Evolutionary conservation across 2,329 filamentous ascomycete species (phyloP), one percentile per base, ranked within the genome.

Genomic region (Aspergillus tanneri): DNA sequence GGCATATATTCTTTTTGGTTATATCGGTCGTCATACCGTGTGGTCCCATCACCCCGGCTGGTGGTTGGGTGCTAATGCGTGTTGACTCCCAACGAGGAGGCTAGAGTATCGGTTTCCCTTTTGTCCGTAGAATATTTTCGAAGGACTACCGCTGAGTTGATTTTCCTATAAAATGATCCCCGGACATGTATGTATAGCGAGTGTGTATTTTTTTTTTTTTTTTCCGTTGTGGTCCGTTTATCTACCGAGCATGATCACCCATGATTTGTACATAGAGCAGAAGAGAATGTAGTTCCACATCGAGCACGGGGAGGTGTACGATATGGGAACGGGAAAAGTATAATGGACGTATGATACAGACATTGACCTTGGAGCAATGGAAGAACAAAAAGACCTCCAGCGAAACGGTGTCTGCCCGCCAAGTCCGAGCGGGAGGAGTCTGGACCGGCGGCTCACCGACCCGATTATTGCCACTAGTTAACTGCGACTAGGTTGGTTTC

Each of bases 381-480:
- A n/a, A n/a, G n/a, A n/a, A n/a, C n/a, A n/a, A n/a, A n/a, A n/a
- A n/a, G n/a, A n/a, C n/a, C n/a, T n/a, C n/a, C n/a, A n/a, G n/a
- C 24, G 24, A 32, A 14, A 9, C 10, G 37, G 12, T 25, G 22
- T 2, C n/a, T 37, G 18, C 14, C n/a, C 30, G 39, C 23, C 38
- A 24, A 42, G 28, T 18, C 24, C 21, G 30, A 12, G 19, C 16
- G 38, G 38, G 25, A 22, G 30, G 19, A 51, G 46, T 58, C 55
- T 55, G 54, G 55, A 46, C 49, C 49, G 34, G 49, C 56, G 43
- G 53, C 53, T 58, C 43, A 55, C 39, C 39, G n/a, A n/a, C n/a
- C n/a, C 28, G 34, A 37, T n/a, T 37, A 21, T 16, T 37, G 11
- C 18, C 22, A 11, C 12, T 37, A 37, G 34, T 37, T 16, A 37